Evolutionary conservation across 345 rosid genomes (phyloP), one percentile per base, ranked within the genome.

Genomic region (Eutrema japonicum): DNA sequence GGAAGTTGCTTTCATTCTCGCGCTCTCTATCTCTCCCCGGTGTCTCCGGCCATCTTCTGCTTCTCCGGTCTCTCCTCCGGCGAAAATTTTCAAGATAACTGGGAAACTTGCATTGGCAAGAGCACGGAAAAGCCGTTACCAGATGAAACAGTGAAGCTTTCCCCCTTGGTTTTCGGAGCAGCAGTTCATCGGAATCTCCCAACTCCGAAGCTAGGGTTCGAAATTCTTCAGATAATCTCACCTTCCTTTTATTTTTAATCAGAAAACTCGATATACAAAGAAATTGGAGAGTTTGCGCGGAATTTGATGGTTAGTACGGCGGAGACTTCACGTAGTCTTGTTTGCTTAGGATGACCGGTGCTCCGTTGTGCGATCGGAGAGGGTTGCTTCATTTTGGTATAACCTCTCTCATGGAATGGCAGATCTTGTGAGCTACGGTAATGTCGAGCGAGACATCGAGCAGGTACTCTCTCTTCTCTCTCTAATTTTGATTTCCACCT

Each of bases 341-440:
- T 62, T 61, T 59, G 83, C 82, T 70, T 88, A 91, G 81, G 85
- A 93, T 89, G 96, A 89, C 82, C 91, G 96, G 98, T 77, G 85
- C 87, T 79, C 84, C 79, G 78, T 84, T 45, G 85, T 84, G 83
- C 77, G 87, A 89, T 89, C 94, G 89, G 77, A 85, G 90, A 81
- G 85, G 89, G 87, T 77, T 91, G 78, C 76, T 86, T 82, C 8
- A 5, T 81, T 83, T 79, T 74, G 83, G 88, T 85, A 77, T 13
- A 83, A 76, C 72, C 78, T 77, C 66, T 87, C 96, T 84, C 91
- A 94, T 94, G 97, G 98, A 94, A 91, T 93, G 97, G 98, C 95
- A 85, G 92, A 94, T 91, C 96, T 88, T 88, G 86, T 81, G 89
- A 83, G 89, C 88, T 88, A 86, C 84, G 93, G 89, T 78, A 86